These are phyloP conservation scores for Talaromyces nanjingensis DNA, from an alignment of 495 filamentous ascomycete species.

Conservation along the genomic window DNA sequence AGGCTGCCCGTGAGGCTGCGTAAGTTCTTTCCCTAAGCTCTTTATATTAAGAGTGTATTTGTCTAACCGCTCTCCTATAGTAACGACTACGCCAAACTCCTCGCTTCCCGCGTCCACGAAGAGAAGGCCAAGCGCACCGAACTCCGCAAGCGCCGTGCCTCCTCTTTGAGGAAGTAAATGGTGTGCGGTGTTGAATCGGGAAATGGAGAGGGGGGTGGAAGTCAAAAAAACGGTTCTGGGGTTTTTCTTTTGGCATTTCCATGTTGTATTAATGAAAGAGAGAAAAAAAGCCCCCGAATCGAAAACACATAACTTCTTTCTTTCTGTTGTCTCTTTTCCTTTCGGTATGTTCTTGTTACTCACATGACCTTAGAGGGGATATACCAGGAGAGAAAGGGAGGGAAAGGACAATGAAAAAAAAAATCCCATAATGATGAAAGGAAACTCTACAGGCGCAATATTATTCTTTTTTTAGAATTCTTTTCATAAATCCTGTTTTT, in stretches of 20 bases:
- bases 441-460: conserved; percentile 3
- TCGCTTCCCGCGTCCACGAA: conserved; percentile 92
- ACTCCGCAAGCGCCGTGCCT: conserved; percentile 88
- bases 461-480: conserved; percentile 7
- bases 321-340: conserved; percentile 6
- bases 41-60: not conserved
- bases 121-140: conserved; percentile 87
- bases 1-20: conserved; percentile 97
- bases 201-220: not conserved
- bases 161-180: conserved; percentile 88
- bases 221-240: conserved; percentile 3
- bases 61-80: conserved; percentile 31
- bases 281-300: conserved; percentile 1
- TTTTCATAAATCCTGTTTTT: not conserved
- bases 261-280: conserved; percentile 2
- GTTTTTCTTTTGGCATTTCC: not conserved
- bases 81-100: conserved; percentile 87
- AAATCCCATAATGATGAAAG: conserved; percentile 1
- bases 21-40: conserved; percentile 46
- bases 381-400: not conserved
- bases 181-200: conserved; percentile 3
- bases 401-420: not conserved
- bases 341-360: not conserved
- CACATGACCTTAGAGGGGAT: not conserved
- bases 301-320: conserved; percentile 7